Evolutionary conservation across 768 basidiomycete genomes (phyloP), one percentile per base, ranked within the genome.

Genomic region (Flagelloscypha sp.): DNA sequence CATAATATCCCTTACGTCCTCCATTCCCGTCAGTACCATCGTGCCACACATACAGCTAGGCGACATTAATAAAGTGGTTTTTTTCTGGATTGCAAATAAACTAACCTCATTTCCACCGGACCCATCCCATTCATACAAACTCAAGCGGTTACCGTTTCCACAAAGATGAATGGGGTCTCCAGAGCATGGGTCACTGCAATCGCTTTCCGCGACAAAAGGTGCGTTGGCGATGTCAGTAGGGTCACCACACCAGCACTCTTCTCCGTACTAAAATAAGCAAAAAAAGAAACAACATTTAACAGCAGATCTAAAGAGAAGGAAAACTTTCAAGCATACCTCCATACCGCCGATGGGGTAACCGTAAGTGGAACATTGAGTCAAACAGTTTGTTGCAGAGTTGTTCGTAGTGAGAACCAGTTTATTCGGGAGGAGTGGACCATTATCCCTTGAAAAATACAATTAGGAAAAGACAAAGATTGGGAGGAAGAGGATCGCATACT

Each of bases 231-330:
- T 66, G 40, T 85, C 74, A 3, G 57, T 55, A 6, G 66, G 47
- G 50, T 87, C 85, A 35, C 85, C 84, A 37, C 85, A 86, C 54
- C 82, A 86, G 62, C 84, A 88, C 48, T 85, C 79, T 42, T 77
- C 49, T 10, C 72, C 79, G 34, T 65, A 83, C 58, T 79, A 47
- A 15, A 15, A 35, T 11, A 38, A 23, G 28, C 33, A 19, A 40
- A 20, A 31, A 23, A 5, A 32, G n/a, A 11, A 38, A 21, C 27
- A 37, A 12, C 15, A 24, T 16, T 30, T 23, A 8, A 21, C 44
- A 38, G 27, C 11, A 37, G 20, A 19, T 27, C 5, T 8, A 38
- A 30, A 24, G 12, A 17, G 5, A 15, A 41, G 11, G 33, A 17
- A 33, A 29, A 22, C n/a, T n/a, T n/a, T n/a, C n/a, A n/a, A n/a